Conservation (phyloP, 1,284 basidiomycete species). For the Cryptococcus sp. region DNA sequence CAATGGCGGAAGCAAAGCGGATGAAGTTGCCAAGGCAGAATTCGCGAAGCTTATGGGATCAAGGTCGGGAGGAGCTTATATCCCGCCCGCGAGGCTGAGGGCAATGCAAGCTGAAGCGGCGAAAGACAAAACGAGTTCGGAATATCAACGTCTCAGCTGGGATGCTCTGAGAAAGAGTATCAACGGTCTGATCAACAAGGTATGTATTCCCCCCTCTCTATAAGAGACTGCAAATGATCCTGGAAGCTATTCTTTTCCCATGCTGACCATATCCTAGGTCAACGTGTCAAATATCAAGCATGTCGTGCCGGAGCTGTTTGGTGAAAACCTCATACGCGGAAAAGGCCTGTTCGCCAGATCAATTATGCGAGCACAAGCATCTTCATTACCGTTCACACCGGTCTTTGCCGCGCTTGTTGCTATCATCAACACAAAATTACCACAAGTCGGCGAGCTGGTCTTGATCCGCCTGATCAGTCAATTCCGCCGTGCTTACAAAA, state of each 20-base stretch:
- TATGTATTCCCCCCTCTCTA: constrained; percentile 32
- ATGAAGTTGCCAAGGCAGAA: constrained; percentile 67
- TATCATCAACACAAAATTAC: constrained; percentile 96
- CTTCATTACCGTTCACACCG: constrained; percentile 96
- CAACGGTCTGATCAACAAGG: constrained; percentile 98
- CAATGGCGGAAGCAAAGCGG: constrained; percentile 50
- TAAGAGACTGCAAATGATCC: neutral
- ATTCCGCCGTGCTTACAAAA: constrained; percentile 90
- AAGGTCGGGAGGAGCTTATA: constrained; percentile 91
- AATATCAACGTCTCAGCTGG: constrained; percentile 96
- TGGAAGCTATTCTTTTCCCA: neutral
- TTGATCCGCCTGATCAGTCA: constrained; percentile 88
- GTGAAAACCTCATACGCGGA: constrained; percentile 88
- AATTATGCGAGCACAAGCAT: constrained; percentile 95
- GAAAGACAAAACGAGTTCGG: constrained; percentile 81
- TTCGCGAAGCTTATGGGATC: constrained; percentile 72
- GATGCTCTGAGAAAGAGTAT: constrained; percentile 97
- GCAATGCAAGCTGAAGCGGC: constrained; percentile 84
- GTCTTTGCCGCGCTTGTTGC: constrained; percentile 93
- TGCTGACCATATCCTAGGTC: constrained; percentile 55
- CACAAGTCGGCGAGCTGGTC: constrained; percentile 91
- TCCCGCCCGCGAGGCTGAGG: constrained; percentile 88
- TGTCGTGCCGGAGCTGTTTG: constrained; percentile 89
- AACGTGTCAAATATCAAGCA: constrained; percentile 96
- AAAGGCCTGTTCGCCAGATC: constrained; percentile 86